Conservation (phyloP, 495 filamentous ascomycete genomes). For the Margaritispora aquatica region DNA sequence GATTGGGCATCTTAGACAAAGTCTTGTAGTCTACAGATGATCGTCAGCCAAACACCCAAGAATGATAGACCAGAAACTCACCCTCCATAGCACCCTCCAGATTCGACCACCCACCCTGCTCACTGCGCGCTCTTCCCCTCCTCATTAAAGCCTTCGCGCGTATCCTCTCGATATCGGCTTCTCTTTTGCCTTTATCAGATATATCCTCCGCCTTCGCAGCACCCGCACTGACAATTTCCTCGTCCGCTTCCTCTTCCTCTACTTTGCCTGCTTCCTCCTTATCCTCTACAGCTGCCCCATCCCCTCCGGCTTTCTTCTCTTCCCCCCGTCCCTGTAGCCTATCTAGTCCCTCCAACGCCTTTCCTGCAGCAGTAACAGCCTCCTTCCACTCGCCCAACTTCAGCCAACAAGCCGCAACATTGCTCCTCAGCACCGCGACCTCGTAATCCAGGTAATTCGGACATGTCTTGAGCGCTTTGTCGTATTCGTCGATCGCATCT, state of each 20-base stretch:
- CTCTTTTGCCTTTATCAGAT: constrained; percentile 34
- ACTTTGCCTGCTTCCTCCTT: constrained; percentile 23
- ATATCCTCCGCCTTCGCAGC: constrained; percentile 41
- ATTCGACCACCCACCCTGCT: constrained; percentile 57
- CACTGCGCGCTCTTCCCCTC: constrained; percentile 67
- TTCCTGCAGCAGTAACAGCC: constrained; percentile 65
- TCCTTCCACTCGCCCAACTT: constrained; percentile 85
- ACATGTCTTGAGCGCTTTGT: constrained; percentile 72
- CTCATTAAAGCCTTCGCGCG: constrained; percentile 80
- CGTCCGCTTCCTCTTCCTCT: constrained; percentile 54
- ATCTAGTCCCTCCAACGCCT: constrained; percentile 66
- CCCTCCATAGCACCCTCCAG: constrained; percentile 72
- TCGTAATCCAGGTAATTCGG: constrained; percentile 90
- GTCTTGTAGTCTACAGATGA: constrained; percentile 49
- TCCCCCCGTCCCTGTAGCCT: constrained; percentile 34
- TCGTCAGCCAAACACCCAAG: background rate
- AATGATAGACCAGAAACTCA: constrained; percentile 15
- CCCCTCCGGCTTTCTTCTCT: too few species aligned
- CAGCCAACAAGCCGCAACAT: constrained; percentile 85
- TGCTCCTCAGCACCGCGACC: constrained; percentile 77
- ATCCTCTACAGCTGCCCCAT: constrained; percentile 43
- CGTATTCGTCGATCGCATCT: constrained; percentile 85
- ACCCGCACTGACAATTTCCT: constrained; percentile 46
- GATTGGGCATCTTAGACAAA: constrained; percentile 46
- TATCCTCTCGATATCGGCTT: constrained; percentile 66